Evolutionary conservation across 192 early-diverging fungal genomes (phyloP), one percentile per base, ranked within the genome.

Genomic region (Coemansia sp.): DNA sequence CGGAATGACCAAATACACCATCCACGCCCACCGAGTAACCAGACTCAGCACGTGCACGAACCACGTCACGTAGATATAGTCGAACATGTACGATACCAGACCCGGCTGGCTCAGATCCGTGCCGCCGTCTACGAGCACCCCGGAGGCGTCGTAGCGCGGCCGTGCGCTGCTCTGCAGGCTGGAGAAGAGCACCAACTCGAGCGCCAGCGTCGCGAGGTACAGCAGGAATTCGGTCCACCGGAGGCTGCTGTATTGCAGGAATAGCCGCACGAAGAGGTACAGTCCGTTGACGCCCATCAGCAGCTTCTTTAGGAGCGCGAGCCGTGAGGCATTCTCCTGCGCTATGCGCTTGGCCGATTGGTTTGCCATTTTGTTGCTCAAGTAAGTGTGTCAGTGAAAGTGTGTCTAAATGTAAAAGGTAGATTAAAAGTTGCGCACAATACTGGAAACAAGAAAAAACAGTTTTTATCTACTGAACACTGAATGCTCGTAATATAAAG

Each of bases 1-100:
- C 8, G 80, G 80, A 12, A 81, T 72, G 3, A 53, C 53, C 66
- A 78, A 10, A 27, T 78, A 81, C 46, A 81, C 12, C 18, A 40
- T 22, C 80, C 74, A 81, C 9, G 72, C 66, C 64, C 71, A 74
- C 7, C 39, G 46, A 0, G 71, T 73, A 14, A 65, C 24, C 59
- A 81, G 22, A 19, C 74, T 67, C 9, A 70, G 62, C 40, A 74
- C 23, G 30, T 89, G 87, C 33, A 87, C 87, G 54, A 86, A 83
- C 89, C 89, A 91, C 17, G 88, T 86, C 30, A 93, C 79, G 49
- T 93, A 93, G 49, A 93, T 88, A 46, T 91, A 84, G 55, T 93
- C 91, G 65, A 91, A 93, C 70, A 87, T 85, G 55, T 91, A 91
- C 30, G 87, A 80, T 6, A 81, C 71, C 33, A 85, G 42, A 0